Base-by-base conservation (phyloP, 306 rosid species). In the Senna siamea region DNA sequence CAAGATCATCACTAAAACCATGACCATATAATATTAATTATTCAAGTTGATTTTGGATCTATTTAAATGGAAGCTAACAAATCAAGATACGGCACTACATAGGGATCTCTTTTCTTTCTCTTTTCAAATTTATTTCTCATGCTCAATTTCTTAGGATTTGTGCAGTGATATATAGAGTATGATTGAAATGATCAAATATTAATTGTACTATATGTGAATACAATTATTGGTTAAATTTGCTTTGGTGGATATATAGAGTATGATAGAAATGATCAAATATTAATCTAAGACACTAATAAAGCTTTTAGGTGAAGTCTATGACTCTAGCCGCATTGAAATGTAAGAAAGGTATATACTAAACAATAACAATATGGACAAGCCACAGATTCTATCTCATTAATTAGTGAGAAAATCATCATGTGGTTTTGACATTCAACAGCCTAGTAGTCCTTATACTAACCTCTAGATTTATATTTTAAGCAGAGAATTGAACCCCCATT, bases 281-380 rank as follows among this genome's bases (percentile, higher is more conserved):
- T 63, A 15, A 15, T 43, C 19, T 14, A 20, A 17, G n/a, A 7
- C 9, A 2, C 1, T 5, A n/a, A 47, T 12, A 66, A 50, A 41
- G 18, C 53, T 47, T 66, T 76, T 68, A 85, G 79, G 78, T 66
- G 46, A 64, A 75, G 74, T 56, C 70, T 68, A 76, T 57, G 52
- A 71, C 73, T 40, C 51, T 69, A 37, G 82, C 67, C 80, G 43
- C 80, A 35, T 73, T 43, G 51, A 76, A 85, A 71, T 44, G 69
- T 51, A 37, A 53, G 22, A 60, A 37, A 69, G 9, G 59, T 28
- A 64, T 26, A 53, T 28, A 18, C 8, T 67, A 44, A 14, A 32
- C 43, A 53, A 47, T 26, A 26, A 41, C 62, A 59, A 46, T 23
- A 26, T 26, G 1, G 70, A 63, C 38, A 57, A 75, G 32, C 19